Evolutionary conservation across 495 filamentous ascomycete genomes (phyloP).

Genomic region (Hamigera avellanea): DNA sequence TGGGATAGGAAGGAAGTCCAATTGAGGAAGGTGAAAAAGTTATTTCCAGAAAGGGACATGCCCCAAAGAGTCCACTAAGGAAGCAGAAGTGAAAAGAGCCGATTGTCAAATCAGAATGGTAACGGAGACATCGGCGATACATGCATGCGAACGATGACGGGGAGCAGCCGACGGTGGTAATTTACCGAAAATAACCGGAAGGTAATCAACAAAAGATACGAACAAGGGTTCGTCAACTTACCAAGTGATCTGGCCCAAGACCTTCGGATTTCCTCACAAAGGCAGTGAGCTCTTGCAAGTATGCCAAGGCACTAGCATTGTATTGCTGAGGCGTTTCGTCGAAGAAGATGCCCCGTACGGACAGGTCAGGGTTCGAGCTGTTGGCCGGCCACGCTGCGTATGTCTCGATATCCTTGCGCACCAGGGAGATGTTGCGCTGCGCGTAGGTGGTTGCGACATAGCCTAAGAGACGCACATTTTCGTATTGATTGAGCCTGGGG

Average conservation of each 20-base stretch:
- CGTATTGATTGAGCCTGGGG: slow-evolving; percentile 25
- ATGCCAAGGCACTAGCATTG: slow-evolving; percentile 18
- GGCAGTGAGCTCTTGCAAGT: slow-evolving; percentile 25
- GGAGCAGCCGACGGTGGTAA: too few species aligned
- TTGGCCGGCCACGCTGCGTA: slow-evolving; percentile 36
- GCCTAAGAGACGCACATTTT: slow-evolving; percentile 41
- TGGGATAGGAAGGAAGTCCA: slow-evolving; percentile 8
- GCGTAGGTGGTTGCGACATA: slow-evolving; percentile 44
- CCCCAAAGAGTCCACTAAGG: slow-evolving; percentile 4
- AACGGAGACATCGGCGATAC: too few species aligned
- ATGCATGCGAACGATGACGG: too few species aligned
- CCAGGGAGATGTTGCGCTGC: slow-evolving; percentile 23
- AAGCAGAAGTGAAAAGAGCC: too few species aligned
- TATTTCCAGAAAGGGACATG: slow-evolving; percentile 5
- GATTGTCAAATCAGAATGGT: too few species aligned
- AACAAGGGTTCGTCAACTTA: slow-evolving; percentile 12
- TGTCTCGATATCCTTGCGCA: slow-evolving; percentile 32
- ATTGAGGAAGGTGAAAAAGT: not conserved
- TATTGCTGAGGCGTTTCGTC: slow-evolving; percentile 36
- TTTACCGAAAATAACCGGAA: too few species aligned
- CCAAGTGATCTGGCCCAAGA: slow-evolving; percentile 27
- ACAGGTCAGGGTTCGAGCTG: slow-evolving; percentile 21
- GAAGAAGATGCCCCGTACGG: slow-evolving; percentile 36
- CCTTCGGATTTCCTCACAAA: slow-evolving; percentile 21
- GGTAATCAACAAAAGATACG: too few species aligned